Evolutionary conservation across 345 rosid species (phyloP), one percentile per base, ranked within the genome.

Genomic region (Acer campestre): DNA sequence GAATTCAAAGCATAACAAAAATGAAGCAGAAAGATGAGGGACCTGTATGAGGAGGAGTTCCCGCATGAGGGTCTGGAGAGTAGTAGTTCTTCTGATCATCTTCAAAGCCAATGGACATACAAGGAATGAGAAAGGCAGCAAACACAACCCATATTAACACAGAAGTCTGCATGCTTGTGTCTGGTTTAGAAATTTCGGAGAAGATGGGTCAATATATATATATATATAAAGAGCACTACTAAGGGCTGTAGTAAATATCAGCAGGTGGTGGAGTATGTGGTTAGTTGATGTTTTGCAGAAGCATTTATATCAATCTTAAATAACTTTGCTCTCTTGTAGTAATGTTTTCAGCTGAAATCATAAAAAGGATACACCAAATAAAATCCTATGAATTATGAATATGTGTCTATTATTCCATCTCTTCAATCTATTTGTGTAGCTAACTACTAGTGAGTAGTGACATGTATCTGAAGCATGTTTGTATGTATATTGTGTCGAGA

Each of bases 231-330:
- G 79, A 76, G 65, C 2, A 13, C 51, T 31, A 8, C 46, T 62
- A 56, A 12, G 59, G 75, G 68, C 82, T 62, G 85, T 74, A 90
- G 94, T 94, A 85, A 94, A 90, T 93, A 84, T 74, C 64, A 83
- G 87, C 88, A 86, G 94, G 90, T 87, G 88, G 83, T 81, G 75
- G 83, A 83, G 90, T 78, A 71, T 79, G 92, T 67, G 75, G 98
- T 93, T 93, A 84, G 97, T 89, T 91, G 97, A 89, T 87, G 77
- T 72, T 73, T 76, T 83, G 89, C 89, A 86, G 90, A 84, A 71
- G 89, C 94, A 93, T 93, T 93, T 86, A 93, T 85, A 74, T 67
- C 67, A 58, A 69, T 23, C 66, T 51, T 85, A 78, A 74, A 87
- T 82, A 78, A 80, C 77, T 59, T 64, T 44, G 61, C 73, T 29